These are phyloP conservation scores for Scedosporium aurantiacum DNA, from an alignment of 2,329 filamentous ascomycete genomes.

Conservation along the genomic window DNA sequence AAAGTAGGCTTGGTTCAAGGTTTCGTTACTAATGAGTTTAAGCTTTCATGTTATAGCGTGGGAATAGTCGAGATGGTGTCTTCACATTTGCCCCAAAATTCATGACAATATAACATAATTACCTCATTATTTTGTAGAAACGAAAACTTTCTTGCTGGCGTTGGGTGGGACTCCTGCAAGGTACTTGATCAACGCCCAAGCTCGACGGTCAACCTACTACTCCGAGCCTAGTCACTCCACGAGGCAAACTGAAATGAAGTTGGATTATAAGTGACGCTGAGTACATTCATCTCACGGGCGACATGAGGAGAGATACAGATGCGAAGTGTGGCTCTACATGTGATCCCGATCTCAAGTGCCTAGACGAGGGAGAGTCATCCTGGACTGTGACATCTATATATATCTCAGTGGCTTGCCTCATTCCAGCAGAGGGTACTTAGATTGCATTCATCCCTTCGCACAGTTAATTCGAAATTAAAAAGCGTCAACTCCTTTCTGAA, in stretches of 20 bases:
- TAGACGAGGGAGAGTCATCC: background rate
- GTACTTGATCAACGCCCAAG: background rate
- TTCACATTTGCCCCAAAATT: background rate
- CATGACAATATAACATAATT: background rate
- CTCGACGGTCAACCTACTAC: background rate
- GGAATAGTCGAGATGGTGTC: background rate
- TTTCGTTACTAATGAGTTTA: background rate
- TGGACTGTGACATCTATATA: background rate
- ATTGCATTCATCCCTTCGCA: background rate
- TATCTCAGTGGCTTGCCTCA: background rate
- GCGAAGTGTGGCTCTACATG: background rate
- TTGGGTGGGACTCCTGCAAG: background rate
- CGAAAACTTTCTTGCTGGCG: background rate
- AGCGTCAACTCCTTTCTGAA: slow-evolving; percentile 42
- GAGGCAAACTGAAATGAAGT: background rate
- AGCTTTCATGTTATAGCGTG: background rate
- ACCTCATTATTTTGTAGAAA: background rate
- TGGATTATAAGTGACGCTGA: background rate
- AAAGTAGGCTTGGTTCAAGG: background rate
- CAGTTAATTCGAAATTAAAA: background rate
- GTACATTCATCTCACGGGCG: background rate
- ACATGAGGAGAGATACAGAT: background rate
- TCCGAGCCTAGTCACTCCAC: background rate
- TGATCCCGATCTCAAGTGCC: background rate
- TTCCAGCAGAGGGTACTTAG: background rate